phyloP scores from a whole-genome alignment of 2,329 filamentous ascomycete genomes.

The Aspergillus proliferans region DNA sequence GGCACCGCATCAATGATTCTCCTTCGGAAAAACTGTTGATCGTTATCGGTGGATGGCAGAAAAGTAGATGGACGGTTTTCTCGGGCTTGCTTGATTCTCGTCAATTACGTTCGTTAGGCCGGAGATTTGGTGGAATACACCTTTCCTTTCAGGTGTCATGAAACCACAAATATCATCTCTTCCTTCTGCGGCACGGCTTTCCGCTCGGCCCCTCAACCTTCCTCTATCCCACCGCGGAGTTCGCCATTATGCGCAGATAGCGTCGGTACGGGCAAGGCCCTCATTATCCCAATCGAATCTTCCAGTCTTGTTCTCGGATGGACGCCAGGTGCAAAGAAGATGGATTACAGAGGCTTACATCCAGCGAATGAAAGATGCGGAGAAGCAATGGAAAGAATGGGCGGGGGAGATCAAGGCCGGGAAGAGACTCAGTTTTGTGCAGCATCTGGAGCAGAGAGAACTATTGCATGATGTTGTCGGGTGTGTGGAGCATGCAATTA shows the following conservation, averaged over 20 bases:
- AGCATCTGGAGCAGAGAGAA: constrained; percentile 41
- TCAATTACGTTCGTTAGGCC: too few species aligned
- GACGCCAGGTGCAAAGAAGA: constrained; percentile 21
- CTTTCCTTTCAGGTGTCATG: constrained; percentile 17
- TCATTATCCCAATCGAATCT: constrained; percentile 10
- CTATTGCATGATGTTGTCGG: constrained; percentile 43
- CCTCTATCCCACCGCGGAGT: constrained; percentile 11
- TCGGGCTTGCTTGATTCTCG: constrained; percentile 1
- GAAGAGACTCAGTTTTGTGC: constrained; percentile 38
- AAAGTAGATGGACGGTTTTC: background rate
- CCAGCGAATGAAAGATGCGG: constrained; percentile 33
- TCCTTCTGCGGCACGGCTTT: constrained; percentile 18
- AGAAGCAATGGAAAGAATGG: constrained; percentile 34
- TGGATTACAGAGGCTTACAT: constrained; percentile 34
- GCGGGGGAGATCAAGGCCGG: constrained; percentile 40
- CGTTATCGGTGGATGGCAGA: background rate
- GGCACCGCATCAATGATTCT: constrained; percentile 19
- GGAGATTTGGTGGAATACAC: too few species aligned
- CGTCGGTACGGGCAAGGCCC: constrained; percentile 12
- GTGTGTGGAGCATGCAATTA: constrained; percentile 18
- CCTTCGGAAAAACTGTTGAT: constrained; percentile 7
- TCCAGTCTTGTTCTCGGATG: constrained; percentile 5
- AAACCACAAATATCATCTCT: constrained; percentile 16
- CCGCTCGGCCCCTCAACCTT: constrained; percentile 5
- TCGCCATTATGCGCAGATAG: constrained; percentile 19